Evolutionary conservation across 768 basidiomycete genomes (phyloP).

Genomic region (Pleurotus tuber-regium): DNA sequence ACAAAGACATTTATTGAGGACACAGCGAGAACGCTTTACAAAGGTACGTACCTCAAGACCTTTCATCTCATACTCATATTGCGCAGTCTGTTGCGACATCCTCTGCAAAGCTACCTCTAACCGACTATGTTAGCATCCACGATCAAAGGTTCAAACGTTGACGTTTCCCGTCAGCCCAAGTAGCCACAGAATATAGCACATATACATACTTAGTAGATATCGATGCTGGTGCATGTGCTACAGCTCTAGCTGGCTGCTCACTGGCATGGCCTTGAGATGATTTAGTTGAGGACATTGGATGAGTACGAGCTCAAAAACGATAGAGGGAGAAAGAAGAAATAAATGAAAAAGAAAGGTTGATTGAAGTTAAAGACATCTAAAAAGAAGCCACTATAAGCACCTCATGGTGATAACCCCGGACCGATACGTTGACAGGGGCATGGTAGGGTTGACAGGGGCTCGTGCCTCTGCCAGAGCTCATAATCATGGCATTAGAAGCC

Average conservation of each 20-base stretch:
- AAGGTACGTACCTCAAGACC: slow-evolving; percentile 49
- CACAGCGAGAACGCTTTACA: not conserved
- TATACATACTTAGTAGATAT: slow-evolving; percentile 16
- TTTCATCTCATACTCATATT: slow-evolving; percentile 58
- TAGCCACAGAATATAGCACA: not conserved
- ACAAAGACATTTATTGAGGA: slow-evolving; percentile 5
- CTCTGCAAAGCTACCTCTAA: slow-evolving; percentile 46
- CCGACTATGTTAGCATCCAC: no score
- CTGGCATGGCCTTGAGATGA: not conserved
- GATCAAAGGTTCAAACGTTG: not conserved
- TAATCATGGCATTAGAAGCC: no score
- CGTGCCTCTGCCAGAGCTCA: no score
- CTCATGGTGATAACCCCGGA: slow-evolving; percentile 51
- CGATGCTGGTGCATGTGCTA: slow-evolving; percentile 36
- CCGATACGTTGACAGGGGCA: no score
- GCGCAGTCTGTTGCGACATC: slow-evolving; percentile 43
- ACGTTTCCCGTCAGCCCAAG: not conserved
- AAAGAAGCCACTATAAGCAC: slow-evolving; percentile 18
- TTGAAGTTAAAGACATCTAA: slow-evolving; percentile 16
- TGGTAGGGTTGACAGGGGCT: no score
- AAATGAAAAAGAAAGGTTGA: slow-evolving; percentile 19
- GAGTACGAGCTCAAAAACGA: slow-evolving; percentile 10
- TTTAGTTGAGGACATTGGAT: slow-evolving; percentile 1
- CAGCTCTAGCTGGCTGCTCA: slow-evolving; percentile 23
- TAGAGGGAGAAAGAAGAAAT: slow-evolving; percentile 20